Evolutionary conservation across 306 rosid species (phyloP), one percentile per base, ranked within the genome.

Genomic region (Fragaria nilgerrensis): DNA sequence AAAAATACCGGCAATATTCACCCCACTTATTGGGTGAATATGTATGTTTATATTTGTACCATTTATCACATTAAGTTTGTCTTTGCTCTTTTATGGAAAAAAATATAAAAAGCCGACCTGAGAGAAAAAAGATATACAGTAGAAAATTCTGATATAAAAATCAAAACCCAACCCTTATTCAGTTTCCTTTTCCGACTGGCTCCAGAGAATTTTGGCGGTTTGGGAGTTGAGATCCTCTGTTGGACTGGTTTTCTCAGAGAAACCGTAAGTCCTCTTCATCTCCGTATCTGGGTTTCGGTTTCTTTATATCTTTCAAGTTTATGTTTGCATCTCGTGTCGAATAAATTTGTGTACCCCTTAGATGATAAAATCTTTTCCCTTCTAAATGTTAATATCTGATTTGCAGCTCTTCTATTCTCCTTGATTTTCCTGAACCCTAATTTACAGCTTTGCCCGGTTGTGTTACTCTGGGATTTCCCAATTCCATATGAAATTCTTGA

Each of bases 371-470:
- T 37, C 41, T 37, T 5, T 37, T 37, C 41, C 41, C 41, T 37
- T 37, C 41, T 3, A 32, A 3, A 3, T 32, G 36, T 37, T 8
- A 8, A 27, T 70, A 5, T 5, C 39, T 47, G 37, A 47, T 47
- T 45, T 27, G 58, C 37, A 69, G 74, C 22, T 23, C 58, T 32
- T 32, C 36, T 32, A 3, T 25, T 69, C 22, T 15, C 25, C 13
- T 23, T 70, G 10, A 41, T 41, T 70, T 5, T 29, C 58, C 61
- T 9, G 48, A 72, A 52, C 75, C 75, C 75, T 52, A 52, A 72
- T 53, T 41, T 5, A 37, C 41, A 37, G 41, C 41, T 37, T 37
- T 37, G 6, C 41, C 41, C 41, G 5, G 41, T 37, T 37, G 8
- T 37, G 41, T 37, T 37, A 37, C 41, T 37, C 41, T 37, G 41